Conservation (phyloP, 192 early-diverging fungal genomes). For the Allomyces macrogynus region DNA sequence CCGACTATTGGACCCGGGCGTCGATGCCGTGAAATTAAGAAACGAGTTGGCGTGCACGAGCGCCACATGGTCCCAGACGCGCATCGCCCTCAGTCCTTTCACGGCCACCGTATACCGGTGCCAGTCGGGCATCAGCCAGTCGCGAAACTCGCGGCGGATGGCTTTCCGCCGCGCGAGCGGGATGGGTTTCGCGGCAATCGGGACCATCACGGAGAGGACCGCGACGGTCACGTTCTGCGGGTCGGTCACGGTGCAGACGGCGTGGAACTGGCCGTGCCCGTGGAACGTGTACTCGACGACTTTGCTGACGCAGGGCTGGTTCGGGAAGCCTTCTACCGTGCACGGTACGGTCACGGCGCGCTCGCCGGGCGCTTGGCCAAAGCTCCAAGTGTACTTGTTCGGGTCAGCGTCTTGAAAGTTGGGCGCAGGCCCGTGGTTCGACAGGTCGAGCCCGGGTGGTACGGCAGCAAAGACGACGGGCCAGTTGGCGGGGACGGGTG, state of each 20-base stretch:
- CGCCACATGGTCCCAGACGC: not conserved
- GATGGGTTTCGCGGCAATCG: not conserved
- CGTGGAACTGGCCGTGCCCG: not conserved
- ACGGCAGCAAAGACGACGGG: not conserved
- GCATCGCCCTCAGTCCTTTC: not conserved
- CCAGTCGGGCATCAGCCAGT: not conserved
- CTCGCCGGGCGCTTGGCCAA: not conserved
- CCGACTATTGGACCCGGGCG: not conserved
- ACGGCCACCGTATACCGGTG: not conserved
- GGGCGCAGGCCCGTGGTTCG: not conserved
- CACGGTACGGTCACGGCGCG: not conserved
- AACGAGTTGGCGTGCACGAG: not conserved
- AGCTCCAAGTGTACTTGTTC: not conserved
- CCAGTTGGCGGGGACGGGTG: not conserved
- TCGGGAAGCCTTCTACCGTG: not conserved
- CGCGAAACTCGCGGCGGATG: not conserved
- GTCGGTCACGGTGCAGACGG: not conserved
- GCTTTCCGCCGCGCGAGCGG: not conserved
- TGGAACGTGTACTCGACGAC: slow-evolving; percentile 1
- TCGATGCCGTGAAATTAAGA: not conserved
- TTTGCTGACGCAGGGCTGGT: not conserved
- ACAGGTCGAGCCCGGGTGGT: not conserved
- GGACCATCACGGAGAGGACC: not conserved
- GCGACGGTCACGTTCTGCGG: not conserved
- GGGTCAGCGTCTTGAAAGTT: not conserved